Evolutionary conservation across 2,329 filamentous ascomycete genomes (phyloP).

Genomic region (Aspergillus fischeri): DNA sequence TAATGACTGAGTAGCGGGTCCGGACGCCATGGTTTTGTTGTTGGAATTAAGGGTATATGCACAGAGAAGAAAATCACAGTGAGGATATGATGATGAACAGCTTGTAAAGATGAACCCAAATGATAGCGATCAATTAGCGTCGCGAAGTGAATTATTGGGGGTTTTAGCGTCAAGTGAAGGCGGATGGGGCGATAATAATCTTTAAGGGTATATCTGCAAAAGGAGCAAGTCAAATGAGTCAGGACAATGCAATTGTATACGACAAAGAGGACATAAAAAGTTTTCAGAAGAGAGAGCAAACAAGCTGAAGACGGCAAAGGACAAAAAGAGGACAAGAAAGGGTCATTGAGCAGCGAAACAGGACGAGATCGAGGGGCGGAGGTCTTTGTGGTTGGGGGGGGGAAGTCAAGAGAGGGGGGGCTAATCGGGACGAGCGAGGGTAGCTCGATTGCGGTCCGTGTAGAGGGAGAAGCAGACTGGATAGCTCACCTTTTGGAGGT

Average conservation of each 20-base stretch:
- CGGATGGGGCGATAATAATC: background rate
- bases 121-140: background rate
- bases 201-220: background rate
- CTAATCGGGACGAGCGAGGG: background rate
- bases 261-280: background rate
- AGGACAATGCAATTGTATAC: background rate
- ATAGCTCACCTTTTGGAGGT: background rate
- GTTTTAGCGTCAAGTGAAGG: background rate
- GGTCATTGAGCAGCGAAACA: background rate
- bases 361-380: background rate
- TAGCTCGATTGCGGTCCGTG: background rate
- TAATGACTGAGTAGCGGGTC: slow-evolving; percentile 81
- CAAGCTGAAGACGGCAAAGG: background rate
- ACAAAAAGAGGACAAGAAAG: background rate
- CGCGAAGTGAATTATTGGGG: background rate
- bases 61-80: slow-evolving; percentile 8
- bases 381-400: background rate
- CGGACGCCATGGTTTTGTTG: slow-evolving; percentile 61
- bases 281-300: background rate
- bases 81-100: slow-evolving; percentile 6
- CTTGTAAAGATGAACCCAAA: background rate
- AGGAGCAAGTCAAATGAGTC: background rate
- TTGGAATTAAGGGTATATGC: slow-evolving; percentile 16
- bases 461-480: background rate
- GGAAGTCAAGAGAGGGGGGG: background rate